Percentiles rank a stretch among this genome's conserved stretches.
Conservation (phyloP, 164 flowering plant species). For the Taxillus chinensis region DNA sequence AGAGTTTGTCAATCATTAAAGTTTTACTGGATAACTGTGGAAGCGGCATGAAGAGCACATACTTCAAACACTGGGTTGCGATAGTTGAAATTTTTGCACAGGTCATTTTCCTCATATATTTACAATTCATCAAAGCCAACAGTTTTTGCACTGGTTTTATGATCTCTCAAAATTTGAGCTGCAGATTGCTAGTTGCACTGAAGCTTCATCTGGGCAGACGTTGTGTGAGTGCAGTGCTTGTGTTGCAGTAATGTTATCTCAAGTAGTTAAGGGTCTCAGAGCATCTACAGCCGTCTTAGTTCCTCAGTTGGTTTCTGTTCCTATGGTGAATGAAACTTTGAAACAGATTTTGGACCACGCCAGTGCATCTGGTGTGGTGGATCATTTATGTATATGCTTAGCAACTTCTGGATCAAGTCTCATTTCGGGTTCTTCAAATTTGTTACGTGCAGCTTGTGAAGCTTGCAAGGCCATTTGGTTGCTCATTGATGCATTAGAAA, state of each 20-base stretch:
- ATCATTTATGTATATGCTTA: slow-evolving; percentile 50
- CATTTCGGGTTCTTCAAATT: slow-evolving; percentile 59
- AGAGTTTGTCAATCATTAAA: slow-evolving; percentile 64
- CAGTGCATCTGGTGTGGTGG: slow-evolving; percentile 47
- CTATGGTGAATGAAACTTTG: slow-evolving; percentile 23
- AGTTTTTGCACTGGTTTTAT: slow-evolving; percentile 2
- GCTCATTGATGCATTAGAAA: slow-evolving; percentile 58
- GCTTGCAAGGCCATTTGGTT: slow-evolving; percentile 85
- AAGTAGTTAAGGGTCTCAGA: slow-evolving; percentile 44
- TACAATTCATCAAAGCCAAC: not conserved
- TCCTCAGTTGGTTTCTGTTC: slow-evolving; percentile 25
- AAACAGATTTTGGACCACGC: slow-evolving; percentile 63
- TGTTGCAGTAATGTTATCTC: slow-evolving; percentile 46
- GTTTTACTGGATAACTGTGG: slow-evolving; percentile 46
- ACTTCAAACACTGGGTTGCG: slow-evolving; percentile 62
- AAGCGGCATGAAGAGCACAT: slow-evolving; percentile 33
- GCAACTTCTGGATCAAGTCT: slow-evolving; percentile 64
- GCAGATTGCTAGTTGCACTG: slow-evolving; percentile 47
- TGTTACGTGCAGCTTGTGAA: slow-evolving; percentile 77
- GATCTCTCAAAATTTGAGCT: slow-evolving; percentile 8
- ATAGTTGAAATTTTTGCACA: slow-evolving; percentile 51
- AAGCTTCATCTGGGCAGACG: slow-evolving; percentile 58
- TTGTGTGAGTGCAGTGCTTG: slow-evolving; percentile 63
- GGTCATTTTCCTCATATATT: slow-evolving; percentile 30
- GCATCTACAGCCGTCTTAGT: slow-evolving; percentile 16